phyloP scores from a whole-genome alignment of 768 basidiomycete species.

The Rhodotorula graminis region DNA sequence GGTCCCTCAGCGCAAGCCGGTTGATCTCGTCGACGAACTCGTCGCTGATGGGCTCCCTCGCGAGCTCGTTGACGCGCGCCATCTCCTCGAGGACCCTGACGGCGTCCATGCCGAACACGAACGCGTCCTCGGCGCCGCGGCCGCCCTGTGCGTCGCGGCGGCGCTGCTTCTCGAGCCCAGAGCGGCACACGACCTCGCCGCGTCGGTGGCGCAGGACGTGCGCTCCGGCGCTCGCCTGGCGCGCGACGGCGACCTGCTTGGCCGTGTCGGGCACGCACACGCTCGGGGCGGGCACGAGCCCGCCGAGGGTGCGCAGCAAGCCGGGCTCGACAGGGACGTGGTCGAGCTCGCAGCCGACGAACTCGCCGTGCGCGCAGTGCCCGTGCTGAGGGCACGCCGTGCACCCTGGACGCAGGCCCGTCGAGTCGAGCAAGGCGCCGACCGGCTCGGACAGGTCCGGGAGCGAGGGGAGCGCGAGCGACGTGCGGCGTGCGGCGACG shows the following conservation, averaged over 20 bases:
- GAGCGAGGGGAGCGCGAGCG: conserved; percentile 42
- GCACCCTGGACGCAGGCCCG: conserved; percentile 41
- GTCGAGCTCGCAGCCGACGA: conserved; percentile 46
- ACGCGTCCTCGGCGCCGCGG: conserved; percentile 7
- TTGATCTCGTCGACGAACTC: conserved; percentile 46
- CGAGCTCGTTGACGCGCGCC: conserved; percentile 1
- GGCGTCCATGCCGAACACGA: conserved; percentile 17
- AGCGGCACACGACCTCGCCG: conserved; percentile 46
- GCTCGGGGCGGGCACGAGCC: conserved; percentile 45
- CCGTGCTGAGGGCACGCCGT: conserved; percentile 49
- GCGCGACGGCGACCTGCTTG: conserved; percentile 46
- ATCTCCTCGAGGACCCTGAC: conserved; percentile 6
- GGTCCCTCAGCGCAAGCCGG: conserved; percentile 45
- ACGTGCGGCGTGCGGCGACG: conserved; percentile 31
- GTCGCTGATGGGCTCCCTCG: conserved; percentile 41
- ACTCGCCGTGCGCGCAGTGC: conserved; percentile 43
- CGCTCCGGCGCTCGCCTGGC: conserved; percentile 44
- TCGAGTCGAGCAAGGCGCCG: conserved; percentile 11
- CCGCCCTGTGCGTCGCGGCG: conserved; percentile 18
- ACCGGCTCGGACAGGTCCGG: conserved; percentile 42
- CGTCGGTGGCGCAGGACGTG: conserved; percentile 43
- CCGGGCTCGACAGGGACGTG: conserved; percentile 42
- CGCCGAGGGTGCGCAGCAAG: conserved; percentile 40
- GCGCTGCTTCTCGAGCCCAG: conserved; percentile 38
- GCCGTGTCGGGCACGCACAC: conserved; percentile 49